phyloP scores from a whole-genome alignment of 257 asterid genomes.

The Scutellaria minor region DNA sequence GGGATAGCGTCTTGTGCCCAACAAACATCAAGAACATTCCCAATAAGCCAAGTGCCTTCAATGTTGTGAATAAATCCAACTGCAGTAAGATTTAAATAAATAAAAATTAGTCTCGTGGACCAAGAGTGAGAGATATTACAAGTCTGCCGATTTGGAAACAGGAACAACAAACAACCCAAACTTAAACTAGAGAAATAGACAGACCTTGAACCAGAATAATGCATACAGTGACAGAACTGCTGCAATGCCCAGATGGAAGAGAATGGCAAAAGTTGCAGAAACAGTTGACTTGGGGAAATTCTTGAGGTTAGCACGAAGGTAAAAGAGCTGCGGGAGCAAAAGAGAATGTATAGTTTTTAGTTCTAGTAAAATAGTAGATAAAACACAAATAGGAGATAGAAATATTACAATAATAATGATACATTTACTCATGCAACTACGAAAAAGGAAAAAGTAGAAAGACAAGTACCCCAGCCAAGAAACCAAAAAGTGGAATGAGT shows the following conservation, averaged over 20 bases:
- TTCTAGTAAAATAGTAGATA: conserved; percentile 7
- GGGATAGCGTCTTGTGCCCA: conserved; percentile 90
- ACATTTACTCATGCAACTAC: conserved; percentile 19
- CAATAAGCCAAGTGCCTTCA: conserved; percentile 83
- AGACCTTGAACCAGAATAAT: conserved; percentile 89
- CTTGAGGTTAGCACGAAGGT: conserved; percentile 77
- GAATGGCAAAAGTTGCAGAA: conserved; percentile 71
- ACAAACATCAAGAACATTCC: conserved; percentile 85
- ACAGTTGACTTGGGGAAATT: conserved; percentile 70
- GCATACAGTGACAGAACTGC: conserved; percentile 80
- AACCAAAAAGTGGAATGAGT: conserved; percentile 76
- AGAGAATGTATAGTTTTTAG: conserved; percentile 18
- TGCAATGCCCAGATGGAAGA: conserved; percentile 85
- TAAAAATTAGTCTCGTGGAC: conserved; percentile 21
- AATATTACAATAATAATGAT: conserved; percentile 8
- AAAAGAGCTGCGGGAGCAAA: conserved; percentile 61
- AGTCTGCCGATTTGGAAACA: not conserved
- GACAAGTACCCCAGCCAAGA: conserved; percentile 81
- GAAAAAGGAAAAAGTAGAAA: conserved; percentile 18
- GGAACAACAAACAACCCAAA: conserved; percentile 2
- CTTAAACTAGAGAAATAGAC: conserved; percentile 35
- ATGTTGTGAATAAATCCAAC: conserved; percentile 91
- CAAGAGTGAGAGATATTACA: not conserved
- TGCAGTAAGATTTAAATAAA: conserved; percentile 45
- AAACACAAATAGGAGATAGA: not conserved